Evolutionary conservation across 345 rosid genomes (phyloP).

Genomic region (Bretschneidera sinensis): DNA sequence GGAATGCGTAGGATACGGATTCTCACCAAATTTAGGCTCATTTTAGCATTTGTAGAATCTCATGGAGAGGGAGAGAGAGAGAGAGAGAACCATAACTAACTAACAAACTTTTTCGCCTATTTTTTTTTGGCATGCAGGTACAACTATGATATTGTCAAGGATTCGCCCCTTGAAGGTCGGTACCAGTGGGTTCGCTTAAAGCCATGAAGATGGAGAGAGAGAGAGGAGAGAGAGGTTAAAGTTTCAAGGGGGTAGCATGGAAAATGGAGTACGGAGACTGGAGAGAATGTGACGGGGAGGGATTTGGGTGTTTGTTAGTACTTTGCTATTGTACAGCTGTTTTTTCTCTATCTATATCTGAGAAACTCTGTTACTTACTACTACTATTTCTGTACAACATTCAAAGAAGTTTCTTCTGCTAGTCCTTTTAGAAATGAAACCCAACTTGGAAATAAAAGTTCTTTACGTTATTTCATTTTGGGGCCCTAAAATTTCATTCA

Average conservation of each 20-base stretch:
- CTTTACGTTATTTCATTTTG: not conserved
- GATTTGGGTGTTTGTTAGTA: conserved; percentile 1
- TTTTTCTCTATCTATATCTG: not conserved
- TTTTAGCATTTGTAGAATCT: not conserved
- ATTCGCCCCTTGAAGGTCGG: conserved; percentile 61
- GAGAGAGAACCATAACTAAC: conserved; percentile 36
- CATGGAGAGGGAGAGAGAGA: not conserved
- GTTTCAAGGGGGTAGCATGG: conserved; percentile 18
- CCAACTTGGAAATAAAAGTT: conserved; percentile 5
- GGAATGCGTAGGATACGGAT: conserved; percentile 40
- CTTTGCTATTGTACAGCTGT: conserved; percentile 21
- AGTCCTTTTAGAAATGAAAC: not conserved
- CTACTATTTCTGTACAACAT: not conserved
- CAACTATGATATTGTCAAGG: conserved; percentile 66
- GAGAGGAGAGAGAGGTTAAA: conserved; percentile 7
- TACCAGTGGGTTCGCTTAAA: conserved; percentile 60
- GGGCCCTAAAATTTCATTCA: not conserved
- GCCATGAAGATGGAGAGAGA: conserved; percentile 16
- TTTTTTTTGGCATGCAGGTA: conserved; percentile 39
- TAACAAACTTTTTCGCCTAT: conserved; percentile 34
- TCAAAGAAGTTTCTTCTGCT: not conserved
- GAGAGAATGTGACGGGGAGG: conserved; percentile 7
- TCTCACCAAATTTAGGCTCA: not conserved
- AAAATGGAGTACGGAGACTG: too few species aligned
- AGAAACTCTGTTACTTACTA: too few species aligned